Evolutionary conservation across 2,329 filamentous ascomycete genomes (phyloP), one percentile per base, ranked within the genome.

Genomic region (Pseudogymnoascus sp.): DNA sequence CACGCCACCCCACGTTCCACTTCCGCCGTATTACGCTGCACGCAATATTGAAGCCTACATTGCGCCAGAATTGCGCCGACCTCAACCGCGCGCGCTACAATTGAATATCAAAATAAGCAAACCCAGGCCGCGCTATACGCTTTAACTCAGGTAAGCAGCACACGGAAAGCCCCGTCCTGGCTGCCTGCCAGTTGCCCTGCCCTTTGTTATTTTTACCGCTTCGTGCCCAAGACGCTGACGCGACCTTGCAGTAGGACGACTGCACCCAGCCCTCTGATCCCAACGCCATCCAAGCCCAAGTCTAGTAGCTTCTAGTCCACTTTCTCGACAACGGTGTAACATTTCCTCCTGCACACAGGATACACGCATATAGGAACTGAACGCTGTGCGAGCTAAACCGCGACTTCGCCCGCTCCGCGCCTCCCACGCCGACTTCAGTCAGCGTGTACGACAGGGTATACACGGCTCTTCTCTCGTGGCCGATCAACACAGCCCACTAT

Each of bases 401-500:
- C 33, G n/a, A 35, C 55, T 57, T 38, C 33, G 33, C 55, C 55
- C 19, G 55, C 55, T 57, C 35, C 55, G 23, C 30, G 28, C 55
- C 35, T 38, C 33, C 52, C 55, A 37, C 55, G 35, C 23, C 55
- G 30, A 57, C 33, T 19, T 57, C 35, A 57, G 18, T 57, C 35
- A 35, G 35, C 35, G 55, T 38, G 33, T 19, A 37, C 23, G 33
- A 57, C 35, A 57, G 55, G 33, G 33, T 38, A 57, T 57, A 57
- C 55, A 57, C 55, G 23, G 37, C 37, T 52, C 38, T 56, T 10
- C 23, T 35, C n/a, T 57, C 55, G 55, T 37, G 30, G 55, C 19
- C 35, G 67, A 67, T 69, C 66, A 58, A 64, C 67, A 60, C 63
- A 62, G 39, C 57, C 58, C 59, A 41, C 55, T 35, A 37, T 57